phyloP scores from a whole-genome alignment of 768 basidiomycete species.

The Termitomyces sp. region DNA sequence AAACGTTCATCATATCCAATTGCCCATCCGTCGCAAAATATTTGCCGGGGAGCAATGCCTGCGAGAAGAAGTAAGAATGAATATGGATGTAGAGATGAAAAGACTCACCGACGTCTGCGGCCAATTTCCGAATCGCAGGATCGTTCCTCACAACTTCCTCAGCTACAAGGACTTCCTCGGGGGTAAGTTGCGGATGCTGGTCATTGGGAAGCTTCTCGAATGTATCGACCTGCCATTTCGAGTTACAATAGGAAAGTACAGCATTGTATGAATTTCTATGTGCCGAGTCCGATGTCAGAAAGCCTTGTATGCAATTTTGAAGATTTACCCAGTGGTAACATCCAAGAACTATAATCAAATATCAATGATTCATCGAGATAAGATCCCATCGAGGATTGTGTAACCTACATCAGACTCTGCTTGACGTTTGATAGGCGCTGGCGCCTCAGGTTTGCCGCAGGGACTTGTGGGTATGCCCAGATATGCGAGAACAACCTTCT shows the following conservation, averaged over 20 bases:
- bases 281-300: constrained; percentile 7
- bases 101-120: constrained; percentile 67
- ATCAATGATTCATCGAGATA: background rate
- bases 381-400: constrained; percentile 26
- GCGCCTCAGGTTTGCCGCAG: constrained; percentile 48
- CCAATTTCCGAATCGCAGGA: constrained; percentile 58
- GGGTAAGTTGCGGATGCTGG: constrained; percentile 76
- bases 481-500: constrained; percentile 69
- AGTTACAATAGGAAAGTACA: constrained; percentile 41
- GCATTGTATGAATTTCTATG: constrained; percentile 47
- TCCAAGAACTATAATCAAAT: constrained; percentile 58
- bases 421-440: constrained; percentile 52
- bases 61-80: background rate
- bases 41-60: constrained; percentile 70
- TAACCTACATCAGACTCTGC: constrained; percentile 70
- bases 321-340: constrained; percentile 58
- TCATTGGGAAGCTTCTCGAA: constrained; percentile 57
- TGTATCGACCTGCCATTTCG: constrained; percentile 57
- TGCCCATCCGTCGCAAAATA: constrained; percentile 83
- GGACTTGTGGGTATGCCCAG: constrained; percentile 68
- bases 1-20: constrained; percentile 90
- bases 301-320: background rate
- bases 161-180: constrained; percentile 72
- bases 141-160: constrained; percentile 72
- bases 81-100: background rate